Percentiles rank a stretch among this genome's conserved stretches.
Evolutionary conservation across 1,139 yeast genomes (phyloP).

Genomic region (Hansenula anomala): DNA sequence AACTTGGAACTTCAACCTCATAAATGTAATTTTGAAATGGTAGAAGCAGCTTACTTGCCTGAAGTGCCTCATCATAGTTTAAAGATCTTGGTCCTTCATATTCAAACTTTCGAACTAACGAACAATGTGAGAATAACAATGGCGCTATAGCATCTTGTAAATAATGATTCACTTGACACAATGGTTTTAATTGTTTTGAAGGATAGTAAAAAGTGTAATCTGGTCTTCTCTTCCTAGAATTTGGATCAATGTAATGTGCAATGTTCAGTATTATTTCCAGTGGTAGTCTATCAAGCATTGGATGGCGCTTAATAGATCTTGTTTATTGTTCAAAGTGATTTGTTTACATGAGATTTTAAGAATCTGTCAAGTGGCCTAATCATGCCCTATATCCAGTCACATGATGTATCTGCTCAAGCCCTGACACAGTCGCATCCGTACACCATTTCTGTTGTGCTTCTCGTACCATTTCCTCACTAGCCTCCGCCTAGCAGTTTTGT

Average conservation of each 20-base stretch:
- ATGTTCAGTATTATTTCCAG: constrained; percentile 7
- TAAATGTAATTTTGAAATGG: neutral
- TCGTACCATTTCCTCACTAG: no score
- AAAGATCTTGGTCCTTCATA: neutral
- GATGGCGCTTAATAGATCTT: no score
- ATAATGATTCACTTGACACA: neutral
- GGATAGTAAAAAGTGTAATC: neutral
- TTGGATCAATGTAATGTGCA: neutral
- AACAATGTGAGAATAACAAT: neutral
- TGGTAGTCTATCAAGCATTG: constrained; percentile 15
- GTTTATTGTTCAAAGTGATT: no score
- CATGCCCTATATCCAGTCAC: no score
- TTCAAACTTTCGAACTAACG: neutral
- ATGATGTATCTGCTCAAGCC: no score
- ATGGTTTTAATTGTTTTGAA: neutral
- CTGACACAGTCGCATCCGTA: neutral
- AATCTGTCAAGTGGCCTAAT: no score
- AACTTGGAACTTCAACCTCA: constrained; percentile 1
- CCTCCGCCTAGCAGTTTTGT: neutral
- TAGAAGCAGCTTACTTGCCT: neutral
- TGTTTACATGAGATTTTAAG: neutral
- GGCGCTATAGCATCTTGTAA: neutral
- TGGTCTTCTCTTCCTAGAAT: neutral
- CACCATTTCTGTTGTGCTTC: neutral
- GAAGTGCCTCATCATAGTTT: no score